Base-by-base conservation (phyloP, 2,329 filamentous ascomycete species). In the Amesomyces nigricolor region DNA sequence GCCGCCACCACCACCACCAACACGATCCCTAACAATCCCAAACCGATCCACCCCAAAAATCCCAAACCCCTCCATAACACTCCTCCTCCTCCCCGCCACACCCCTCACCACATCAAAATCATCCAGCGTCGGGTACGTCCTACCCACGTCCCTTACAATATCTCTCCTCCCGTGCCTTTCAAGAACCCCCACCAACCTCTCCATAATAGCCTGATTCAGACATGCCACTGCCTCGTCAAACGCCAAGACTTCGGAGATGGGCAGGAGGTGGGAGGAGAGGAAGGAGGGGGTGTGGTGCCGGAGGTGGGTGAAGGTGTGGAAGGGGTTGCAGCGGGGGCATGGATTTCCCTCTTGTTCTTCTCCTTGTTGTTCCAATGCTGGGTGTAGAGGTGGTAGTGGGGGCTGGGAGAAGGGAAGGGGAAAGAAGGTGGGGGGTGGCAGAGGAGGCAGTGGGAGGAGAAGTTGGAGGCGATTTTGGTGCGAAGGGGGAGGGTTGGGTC, bases 201-300 rank as follows among this genome's bases (percentile, higher is more conserved):
- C 16, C 3, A 44, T 17, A 10, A 57, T 49, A 2, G 35, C 51
- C 39, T 46, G 22, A 37, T 57, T 57, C 16, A 57, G 37, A 10
- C 51, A 47, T 1, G 55, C 51, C 2, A 53, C 47, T 32, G 44
- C 37, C 55, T 53, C 55, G 46, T 53, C 50, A 29, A 53, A 57
- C 22, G 39, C 39, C 10, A 53, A 16, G 3, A 35, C 51, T 14
- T 51, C 29, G 8, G 50, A 53, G 29, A 57, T 53, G 30, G 50
- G 54, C 26, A 53, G 35, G 6, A 57, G 40, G 46, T 53, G 32
- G 2, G 11, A n/a, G 5, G 32, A 3, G 8, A 57, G 35, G 35
- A 57, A 57, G 8, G 13, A 2, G 2, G 17, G n/a, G 40, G 7
- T 40, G 54, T 53, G 54, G 40, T 50, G 54, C 4, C 39, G n/a